Conservation (phyloP, 192 early-diverging fungal species). For the Gonapodya sp. region DNA sequence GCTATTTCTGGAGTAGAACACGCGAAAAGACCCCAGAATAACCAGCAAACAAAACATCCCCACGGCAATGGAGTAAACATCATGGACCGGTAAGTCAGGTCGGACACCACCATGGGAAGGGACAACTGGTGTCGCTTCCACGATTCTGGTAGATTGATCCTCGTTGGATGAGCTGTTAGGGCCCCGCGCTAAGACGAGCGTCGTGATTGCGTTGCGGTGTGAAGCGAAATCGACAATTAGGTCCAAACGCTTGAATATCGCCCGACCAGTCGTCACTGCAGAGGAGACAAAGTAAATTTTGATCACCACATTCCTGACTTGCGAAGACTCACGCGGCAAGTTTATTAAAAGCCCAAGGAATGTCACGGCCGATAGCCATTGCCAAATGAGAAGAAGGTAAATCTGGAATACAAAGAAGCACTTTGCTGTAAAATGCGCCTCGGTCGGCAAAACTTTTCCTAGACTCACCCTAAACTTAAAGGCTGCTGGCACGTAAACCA, state of each 20-base stretch:
- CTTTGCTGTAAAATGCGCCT: slow-evolving; percentile 9
- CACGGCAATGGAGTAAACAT: slow-evolving; percentile 62
- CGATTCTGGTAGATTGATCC: neutral
- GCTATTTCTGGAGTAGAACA: slow-evolving; percentile 1
- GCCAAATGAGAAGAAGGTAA: slow-evolving; percentile 13
- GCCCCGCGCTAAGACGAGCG: neutral
- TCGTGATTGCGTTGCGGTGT: neutral
- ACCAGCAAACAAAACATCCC: slow-evolving; percentile 47
- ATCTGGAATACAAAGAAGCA: slow-evolving; percentile 14
- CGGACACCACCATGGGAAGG: slow-evolving; percentile 17
- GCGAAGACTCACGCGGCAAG: slow-evolving; percentile 28
- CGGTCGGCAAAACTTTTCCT: slow-evolving; percentile 44
- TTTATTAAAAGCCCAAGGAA: slow-evolving; percentile 38
- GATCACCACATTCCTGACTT: too few relatives aligned
- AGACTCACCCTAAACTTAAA: slow-evolving; percentile 50
- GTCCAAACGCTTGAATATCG: slow-evolving; percentile 28
- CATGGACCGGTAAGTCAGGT: slow-evolving; percentile 53
- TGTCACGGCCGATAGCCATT: slow-evolving; percentile 28
- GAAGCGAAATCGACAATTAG: neutral
- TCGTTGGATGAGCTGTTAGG: neutral
- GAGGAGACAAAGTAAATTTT: neutral
- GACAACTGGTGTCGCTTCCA: neutral
- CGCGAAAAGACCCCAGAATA: neutral
- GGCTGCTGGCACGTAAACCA: slow-evolving; percentile 73
- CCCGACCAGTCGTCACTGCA: slow-evolving; percentile 50